Evolutionary conservation across 768 basidiomycete genomes (phyloP).

Genomic region (Leccinum uliginosum): DNA sequence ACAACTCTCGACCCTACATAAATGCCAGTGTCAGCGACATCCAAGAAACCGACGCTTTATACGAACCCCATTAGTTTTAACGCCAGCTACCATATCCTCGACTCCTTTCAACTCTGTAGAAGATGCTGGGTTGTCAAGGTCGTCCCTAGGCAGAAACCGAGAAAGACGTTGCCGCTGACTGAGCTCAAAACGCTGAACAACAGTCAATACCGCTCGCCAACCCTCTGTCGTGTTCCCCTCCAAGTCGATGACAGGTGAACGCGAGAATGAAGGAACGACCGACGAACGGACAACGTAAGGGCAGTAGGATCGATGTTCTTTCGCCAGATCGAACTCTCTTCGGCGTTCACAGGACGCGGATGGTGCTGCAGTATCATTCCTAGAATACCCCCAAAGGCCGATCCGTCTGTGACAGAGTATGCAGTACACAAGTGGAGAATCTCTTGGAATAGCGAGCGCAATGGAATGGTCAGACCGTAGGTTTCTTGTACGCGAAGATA

Average conservation of each 20-base stretch:
- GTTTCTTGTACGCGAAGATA: constrained; percentile 7
- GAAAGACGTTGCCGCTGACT: constrained; percentile 47
- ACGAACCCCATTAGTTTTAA: constrained; percentile 72
- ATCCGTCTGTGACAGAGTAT: constrained; percentile 71
- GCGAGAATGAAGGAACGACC: constrained; percentile 51
- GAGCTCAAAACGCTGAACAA: constrained; percentile 63
- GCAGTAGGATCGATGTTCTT: constrained; percentile 82
- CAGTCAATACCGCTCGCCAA: constrained; percentile 74
- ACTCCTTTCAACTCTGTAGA: constrained; percentile 43
- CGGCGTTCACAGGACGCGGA: constrained; percentile 18
- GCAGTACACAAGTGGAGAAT: constrained; percentile 59
- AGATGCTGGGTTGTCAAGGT: constrained; percentile 31
- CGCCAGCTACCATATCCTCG: constrained; percentile 71
- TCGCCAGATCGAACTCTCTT: constrained; percentile 67
- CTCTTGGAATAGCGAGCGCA: constrained; percentile 22
- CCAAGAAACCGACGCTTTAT: constrained; percentile 3
- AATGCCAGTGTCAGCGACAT: constrained; percentile 4
- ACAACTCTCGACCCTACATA: constrained; percentile 59
- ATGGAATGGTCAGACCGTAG: not conserved
- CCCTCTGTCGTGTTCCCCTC: constrained; percentile 50
- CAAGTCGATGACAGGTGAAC: constrained; percentile 16
- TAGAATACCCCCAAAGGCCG: constrained; percentile 70
- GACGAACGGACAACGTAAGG: constrained; percentile 79
- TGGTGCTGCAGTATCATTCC: constrained; percentile 11
- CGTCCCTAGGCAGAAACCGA: constrained; percentile 25